These are phyloP conservation scores for Prosopis cineraria DNA, from an alignment of 306 rosid species.

Conservation along the genomic window DNA sequence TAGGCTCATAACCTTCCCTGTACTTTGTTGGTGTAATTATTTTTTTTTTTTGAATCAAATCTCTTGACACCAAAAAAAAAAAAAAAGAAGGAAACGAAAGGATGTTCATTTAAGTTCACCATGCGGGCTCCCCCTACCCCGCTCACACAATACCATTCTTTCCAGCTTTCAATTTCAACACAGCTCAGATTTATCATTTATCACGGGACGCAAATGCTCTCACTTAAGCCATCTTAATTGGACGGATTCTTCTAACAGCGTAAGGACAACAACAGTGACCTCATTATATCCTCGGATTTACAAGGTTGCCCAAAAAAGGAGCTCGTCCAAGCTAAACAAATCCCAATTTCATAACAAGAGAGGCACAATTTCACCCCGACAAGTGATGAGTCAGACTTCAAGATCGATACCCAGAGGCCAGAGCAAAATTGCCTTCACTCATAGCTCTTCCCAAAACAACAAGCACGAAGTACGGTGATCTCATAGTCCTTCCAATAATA, in stretches of 20 bases:
- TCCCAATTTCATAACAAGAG: background rate
- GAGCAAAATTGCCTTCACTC: background rate
- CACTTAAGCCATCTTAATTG: background rate
- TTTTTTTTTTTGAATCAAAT: too few species aligned
- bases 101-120: background rate
- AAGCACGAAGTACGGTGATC: background rate
- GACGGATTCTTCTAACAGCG: background rate
- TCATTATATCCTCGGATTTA: background rate
- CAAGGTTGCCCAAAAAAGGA: background rate
- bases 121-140: background rate
- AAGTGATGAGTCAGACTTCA: background rate
- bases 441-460: slow-evolving; percentile 20
- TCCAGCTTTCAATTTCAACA: background rate
- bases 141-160: too few species aligned
- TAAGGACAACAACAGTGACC: background rate
- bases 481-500: background rate
- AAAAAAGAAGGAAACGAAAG: too few species aligned
- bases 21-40: background rate
- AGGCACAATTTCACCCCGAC: background rate
- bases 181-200: background rate
- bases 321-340: background rate
- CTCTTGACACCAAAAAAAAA: too few species aligned
- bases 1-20: background rate
- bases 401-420: background rate
- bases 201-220: background rate